Conservation (phyloP, 2,329 filamentous ascomycete genomes). For the Nothopassalora personata region DNA sequence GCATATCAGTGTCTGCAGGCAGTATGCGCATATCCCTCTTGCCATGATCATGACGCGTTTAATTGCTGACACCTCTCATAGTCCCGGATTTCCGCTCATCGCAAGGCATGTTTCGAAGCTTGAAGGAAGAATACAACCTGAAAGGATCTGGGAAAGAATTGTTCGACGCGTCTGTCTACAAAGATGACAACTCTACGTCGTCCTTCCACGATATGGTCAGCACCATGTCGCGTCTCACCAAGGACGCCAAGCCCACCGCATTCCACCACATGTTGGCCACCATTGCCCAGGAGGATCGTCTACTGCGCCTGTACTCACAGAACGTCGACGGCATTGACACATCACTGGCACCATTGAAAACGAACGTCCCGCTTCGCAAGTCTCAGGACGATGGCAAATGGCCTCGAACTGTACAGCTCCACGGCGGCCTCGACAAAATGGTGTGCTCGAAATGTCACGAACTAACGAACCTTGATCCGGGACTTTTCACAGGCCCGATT, state of each 20-base stretch:
- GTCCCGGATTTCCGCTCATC: constrained; percentile 95
- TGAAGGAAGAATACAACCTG: constrained; percentile 81
- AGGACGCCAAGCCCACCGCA: constrained; percentile 70
- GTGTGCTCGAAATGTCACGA: constrained; percentile 88
- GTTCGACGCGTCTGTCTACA: constrained; percentile 97
- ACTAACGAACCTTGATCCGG: constrained; percentile 68
- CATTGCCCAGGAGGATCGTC: constrained; percentile 75
- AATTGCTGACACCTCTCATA: constrained; percentile 33
- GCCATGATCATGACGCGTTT: constrained; percentile 13
- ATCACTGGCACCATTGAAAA: constrained; percentile 70
- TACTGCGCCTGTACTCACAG: constrained; percentile 89
- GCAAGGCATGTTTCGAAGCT: constrained; percentile 78
- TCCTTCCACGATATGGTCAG: constrained; percentile 97
- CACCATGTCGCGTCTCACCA: constrained; percentile 73
- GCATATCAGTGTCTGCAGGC: constrained; percentile 93
- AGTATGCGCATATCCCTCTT: constrained; percentile 52
- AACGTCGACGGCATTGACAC: constrained; percentile 97
- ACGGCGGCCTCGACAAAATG: constrained; percentile 93
- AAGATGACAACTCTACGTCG: constrained; percentile 78
- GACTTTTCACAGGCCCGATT: constrained; percentile 76
- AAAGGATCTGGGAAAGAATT: constrained; percentile 92
- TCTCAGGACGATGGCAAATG: constrained; percentile 66
- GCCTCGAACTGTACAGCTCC: constrained; percentile 88
- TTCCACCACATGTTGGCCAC: constrained; percentile 95
- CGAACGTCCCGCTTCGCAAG: constrained; percentile 70